Evolutionary conservation across 768 basidiomycete genomes (phyloP), one percentile per base, ranked within the genome.

Genomic region (Suillus brevipes): DNA sequence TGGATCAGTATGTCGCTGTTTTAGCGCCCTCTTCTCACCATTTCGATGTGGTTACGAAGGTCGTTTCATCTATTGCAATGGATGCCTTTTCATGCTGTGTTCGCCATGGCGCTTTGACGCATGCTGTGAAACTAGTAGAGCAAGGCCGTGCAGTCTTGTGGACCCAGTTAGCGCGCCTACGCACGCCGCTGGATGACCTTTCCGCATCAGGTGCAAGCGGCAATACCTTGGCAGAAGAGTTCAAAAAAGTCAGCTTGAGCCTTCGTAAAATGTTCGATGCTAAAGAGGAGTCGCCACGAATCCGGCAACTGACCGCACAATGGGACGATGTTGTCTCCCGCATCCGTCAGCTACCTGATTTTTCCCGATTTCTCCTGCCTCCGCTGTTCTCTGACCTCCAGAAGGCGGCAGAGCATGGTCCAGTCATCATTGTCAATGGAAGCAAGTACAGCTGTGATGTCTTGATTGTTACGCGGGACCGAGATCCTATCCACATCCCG

Each of bases 91-190:
- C 62, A 20, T 66, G 47, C 37, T 71, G 72, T 38, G 60, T 71
- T 64, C 40, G 14, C 23, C 31, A 12, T 4, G 61, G 43, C 12
- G 53, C 66, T 28, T 36, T 34, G 31, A 56, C 66, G 34, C 52
- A 47, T 49, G 73, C 75, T 14, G 31, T 75, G 10, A 69, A 74
- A 63, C 71, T 74, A 68, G 47, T 75, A 38, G 75, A 77, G 49
- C 70, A 76, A 55, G 73, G 74, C 2, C 72, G 72, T 6, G 73
- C 72, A 12, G 57, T 76, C 13, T 68, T 74, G 4, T 76, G 75
- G 75, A 69, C 67, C 38, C 75, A 75, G 57, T 31, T 75, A 5
- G 60, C 68, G 28, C 65, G 70, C 28, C 72, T 74, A 7, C 70
- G 71, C 10, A 68, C 69, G 12, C 70, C 75, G 9, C 49, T 74